These are phyloP conservation scores for Telopea speciosissima DNA, from an alignment of 177 flowering plant species.

Conservation along the genomic window DNA sequence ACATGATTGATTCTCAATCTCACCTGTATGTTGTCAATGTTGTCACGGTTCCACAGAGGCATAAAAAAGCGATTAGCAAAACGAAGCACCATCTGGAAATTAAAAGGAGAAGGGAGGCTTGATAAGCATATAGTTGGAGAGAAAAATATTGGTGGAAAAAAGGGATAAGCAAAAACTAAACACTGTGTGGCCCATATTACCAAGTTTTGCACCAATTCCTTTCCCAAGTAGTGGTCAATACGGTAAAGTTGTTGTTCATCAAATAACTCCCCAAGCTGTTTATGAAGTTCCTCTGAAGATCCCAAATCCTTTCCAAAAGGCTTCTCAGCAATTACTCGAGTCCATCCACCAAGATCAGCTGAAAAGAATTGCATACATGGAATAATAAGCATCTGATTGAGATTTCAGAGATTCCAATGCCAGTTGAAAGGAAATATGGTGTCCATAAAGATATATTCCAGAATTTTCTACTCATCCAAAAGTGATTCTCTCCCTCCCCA, in stretches of 20 bases:
- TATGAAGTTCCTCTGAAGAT: conserved; percentile 73
- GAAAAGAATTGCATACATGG: conserved; percentile 4
- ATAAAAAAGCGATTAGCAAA: conserved; percentile 95
- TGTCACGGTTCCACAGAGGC: conserved; percentile 95
- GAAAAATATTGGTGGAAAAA: background rate
- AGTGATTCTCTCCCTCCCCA: too few species aligned
- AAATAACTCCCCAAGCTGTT: conserved; percentile 85
- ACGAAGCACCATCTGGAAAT: conserved; percentile 88
- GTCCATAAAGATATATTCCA: too few species aligned
- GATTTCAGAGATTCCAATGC: background rate
- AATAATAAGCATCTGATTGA: background rate
- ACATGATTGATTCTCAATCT: conserved; percentile 31
- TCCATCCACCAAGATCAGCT: conserved; percentile 88
- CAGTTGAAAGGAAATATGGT: background rate
- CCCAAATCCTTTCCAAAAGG: conserved; percentile 95
- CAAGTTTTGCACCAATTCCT: conserved; percentile 96
- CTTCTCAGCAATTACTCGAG: conserved; percentile 93
- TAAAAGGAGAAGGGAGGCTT: conserved; percentile 7
- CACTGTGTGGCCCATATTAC: conserved; percentile 27
- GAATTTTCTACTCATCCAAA: background rate
- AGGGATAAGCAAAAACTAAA: background rate
- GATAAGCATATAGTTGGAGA: conserved; percentile 2
- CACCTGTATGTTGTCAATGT: conserved; percentile 88
- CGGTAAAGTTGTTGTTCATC: conserved; percentile 90
- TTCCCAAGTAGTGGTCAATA: conserved; percentile 97